Evolutionary conservation across 768 basidiomycete species (phyloP), one percentile per base, ranked within the genome.

Genomic region (Termitomyces sp.): DNA sequence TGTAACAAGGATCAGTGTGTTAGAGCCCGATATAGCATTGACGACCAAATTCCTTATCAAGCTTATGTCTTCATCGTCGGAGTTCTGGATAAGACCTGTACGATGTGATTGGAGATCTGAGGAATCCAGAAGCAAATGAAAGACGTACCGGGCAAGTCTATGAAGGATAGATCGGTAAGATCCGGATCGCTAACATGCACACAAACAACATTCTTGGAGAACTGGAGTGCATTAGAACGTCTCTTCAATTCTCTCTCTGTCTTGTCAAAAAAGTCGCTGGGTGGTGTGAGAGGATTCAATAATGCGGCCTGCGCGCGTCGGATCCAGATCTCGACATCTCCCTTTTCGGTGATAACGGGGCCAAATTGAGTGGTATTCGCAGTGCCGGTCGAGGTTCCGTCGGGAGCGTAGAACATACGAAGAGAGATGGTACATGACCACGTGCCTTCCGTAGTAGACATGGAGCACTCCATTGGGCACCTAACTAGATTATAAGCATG

Each of bases 1-100:
- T 0, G 85, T 80, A 0, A 88, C 78, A 1, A 90, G 74, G 54
- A 90, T 84, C 12, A 90, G 65, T 0, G 83, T 82, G 49, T 86
- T 85, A 8, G 70, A 59, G n/a, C 69, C 69, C 6, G 44, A 52
- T 60, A 87, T 83, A 51, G 83, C 74, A 3, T 66, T 63, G 35
- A 74, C 75, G 0, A 81, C 83, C 5, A 89, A 69, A 22, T 74
- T 55, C 32, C 70, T 69, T 22, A 90, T 79, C 7, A 85, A 67
- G 0, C 73, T 68, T 20, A 82, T 73, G 0, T 77, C 69, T 0
- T 70, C 58, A 0, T 71, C 69, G 32, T 76, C 76, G 0, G 62
- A 63, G 42, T 85, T 84, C 53, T 86, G 82, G 18, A 89, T 85
- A 13, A 89, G 70, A 0, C 82, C 82, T 84, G 24, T 18, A 16